phyloP scores from a whole-genome alignment of 2,329 filamentous ascomycete genomes.

The Alternaria incomplexa region DNA sequence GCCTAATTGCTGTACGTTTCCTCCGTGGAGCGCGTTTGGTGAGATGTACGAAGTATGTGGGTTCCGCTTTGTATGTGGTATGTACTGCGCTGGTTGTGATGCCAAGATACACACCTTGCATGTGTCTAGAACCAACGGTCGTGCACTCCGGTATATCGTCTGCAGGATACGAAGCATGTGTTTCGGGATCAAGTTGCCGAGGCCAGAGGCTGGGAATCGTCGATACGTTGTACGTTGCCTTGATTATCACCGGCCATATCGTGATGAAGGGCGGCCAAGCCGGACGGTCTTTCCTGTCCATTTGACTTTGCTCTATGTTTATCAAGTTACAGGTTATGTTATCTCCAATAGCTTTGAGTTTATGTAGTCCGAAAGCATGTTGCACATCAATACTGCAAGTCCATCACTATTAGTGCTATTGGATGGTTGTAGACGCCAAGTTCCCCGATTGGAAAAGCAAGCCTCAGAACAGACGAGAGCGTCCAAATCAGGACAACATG shows the following conservation, averaged over 20 bases:
- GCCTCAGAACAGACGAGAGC: not conserved
- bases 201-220: slow-evolving; percentile 2
- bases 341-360: not conserved
- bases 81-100: slow-evolving; percentile 7
- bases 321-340: not conserved
- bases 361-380: not conserved
- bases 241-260: not conserved
- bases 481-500: not conserved
- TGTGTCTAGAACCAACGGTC: slow-evolving; percentile 4
- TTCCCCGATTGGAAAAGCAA: not conserved
- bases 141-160: slow-evolving; percentile 3
- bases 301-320: not conserved
- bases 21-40: slow-evolving; percentile 4
- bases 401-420: not conserved
- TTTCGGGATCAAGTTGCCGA: not conserved
- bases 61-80: not conserved
- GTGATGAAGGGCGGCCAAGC: not conserved
- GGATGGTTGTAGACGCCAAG: not conserved
- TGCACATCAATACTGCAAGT: not conserved
- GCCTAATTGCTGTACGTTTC: not conserved
- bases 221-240: slow-evolving; percentile 1
- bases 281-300: not conserved
- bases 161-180: slow-evolving; percentile 8
- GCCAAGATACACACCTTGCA: slow-evolving; percentile 10
- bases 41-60: not conserved